Percentiles rank a stretch among this genome's conserved stretches.
Evolutionary conservation across 768 basidiomycete species (phyloP).

Genomic region (Suillus occidentalis): DNA sequence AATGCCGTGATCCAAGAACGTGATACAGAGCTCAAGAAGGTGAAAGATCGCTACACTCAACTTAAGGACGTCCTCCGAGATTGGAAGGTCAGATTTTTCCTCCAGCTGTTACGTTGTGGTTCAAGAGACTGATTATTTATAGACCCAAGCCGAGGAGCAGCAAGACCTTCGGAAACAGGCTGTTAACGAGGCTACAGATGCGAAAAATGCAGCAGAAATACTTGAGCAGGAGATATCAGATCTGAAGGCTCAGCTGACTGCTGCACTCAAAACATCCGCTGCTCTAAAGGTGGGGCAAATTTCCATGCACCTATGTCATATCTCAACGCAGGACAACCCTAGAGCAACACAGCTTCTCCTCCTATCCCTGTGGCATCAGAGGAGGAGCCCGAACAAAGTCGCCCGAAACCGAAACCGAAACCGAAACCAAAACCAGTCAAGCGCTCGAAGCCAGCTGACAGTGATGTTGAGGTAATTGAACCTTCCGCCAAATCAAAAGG

Average conservation of each 20-base stretch:
- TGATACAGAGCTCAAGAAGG: slow-evolving; percentile 35
- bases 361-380: background rate
- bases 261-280: slow-evolving; percentile 27
- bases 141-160: slow-evolving; percentile 42
- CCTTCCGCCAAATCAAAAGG: slow-evolving; percentile 33
- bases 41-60: slow-evolving; percentile 42
- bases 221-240: slow-evolving; percentile 43
- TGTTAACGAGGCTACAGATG: slow-evolving; percentile 35
- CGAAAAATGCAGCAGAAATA: slow-evolving; percentile 23
- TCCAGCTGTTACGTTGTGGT: background rate
- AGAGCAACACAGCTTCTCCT: slow-evolving; percentile 8
- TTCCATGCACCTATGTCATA: background rate
- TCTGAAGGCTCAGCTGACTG: slow-evolving; percentile 45
- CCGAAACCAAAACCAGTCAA: slow-evolving; percentile 15
- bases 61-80: slow-evolving; percentile 40
- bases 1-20: slow-evolving; percentile 33
- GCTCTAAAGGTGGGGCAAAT: slow-evolving; percentile 6
- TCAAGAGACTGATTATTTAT: slow-evolving; percentile 3
- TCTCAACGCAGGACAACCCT: background rate
- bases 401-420: slow-evolving; percentile 19
- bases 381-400: slow-evolving; percentile 14
- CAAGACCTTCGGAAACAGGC: slow-evolving; percentile 38
- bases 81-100: slow-evolving; percentile 44
- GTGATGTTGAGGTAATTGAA: slow-evolving; percentile 33
- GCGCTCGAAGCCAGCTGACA: slow-evolving; percentile 22